Evolutionary conservation across 208 protist genomes (phyloP).

Genomic region (Crithidia expoeki): DNA sequence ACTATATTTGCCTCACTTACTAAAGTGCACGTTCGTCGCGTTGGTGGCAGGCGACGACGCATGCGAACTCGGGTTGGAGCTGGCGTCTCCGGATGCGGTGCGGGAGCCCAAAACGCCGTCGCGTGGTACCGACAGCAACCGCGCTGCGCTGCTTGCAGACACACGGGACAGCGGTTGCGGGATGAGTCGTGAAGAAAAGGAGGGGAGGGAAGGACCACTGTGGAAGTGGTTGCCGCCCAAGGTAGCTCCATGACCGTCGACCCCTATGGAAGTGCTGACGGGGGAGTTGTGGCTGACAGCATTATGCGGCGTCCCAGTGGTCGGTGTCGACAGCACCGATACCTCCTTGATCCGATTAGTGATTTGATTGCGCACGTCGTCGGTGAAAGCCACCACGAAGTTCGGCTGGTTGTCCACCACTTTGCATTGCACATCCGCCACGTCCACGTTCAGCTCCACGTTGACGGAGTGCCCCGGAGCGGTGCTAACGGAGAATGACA

Average conservation of each 20-base stretch:
- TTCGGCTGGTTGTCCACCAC: constrained; percentile 78
- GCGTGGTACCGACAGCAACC: constrained; percentile 22
- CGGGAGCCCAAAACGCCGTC: constrained; percentile 12
- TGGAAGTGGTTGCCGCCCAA: constrained; percentile 38
- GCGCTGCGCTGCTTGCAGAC: constrained; percentile 23
- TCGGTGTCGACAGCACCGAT: constrained; percentile 26
- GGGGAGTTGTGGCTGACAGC: constrained; percentile 8
- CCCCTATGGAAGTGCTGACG: neutral
- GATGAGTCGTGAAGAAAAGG: constrained; percentile 10
- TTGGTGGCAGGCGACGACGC: constrained; percentile 4
- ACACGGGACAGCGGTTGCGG: constrained; percentile 25
- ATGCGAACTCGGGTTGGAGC: constrained; percentile 22
- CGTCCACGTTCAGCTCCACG: constrained; percentile 75
- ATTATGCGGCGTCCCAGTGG: constrained; percentile 8
- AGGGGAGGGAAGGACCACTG: constrained; percentile 27
- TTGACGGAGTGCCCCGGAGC: constrained; percentile 58
- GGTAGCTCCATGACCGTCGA: neutral
- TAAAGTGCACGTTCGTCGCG: neutral
- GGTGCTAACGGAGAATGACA: constrained; percentile 74
- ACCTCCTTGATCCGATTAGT: constrained; percentile 69
- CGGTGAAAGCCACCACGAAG: constrained; percentile 79
- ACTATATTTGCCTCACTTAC: neutral
- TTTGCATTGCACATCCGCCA: constrained; percentile 75
- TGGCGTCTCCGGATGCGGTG: constrained; percentile 16
- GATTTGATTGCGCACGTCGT: constrained; percentile 69